These are phyloP conservation scores for Xylaria digitata DNA, from an alignment of 2,329 filamentous ascomycete genomes.

Conservation along the genomic window DNA sequence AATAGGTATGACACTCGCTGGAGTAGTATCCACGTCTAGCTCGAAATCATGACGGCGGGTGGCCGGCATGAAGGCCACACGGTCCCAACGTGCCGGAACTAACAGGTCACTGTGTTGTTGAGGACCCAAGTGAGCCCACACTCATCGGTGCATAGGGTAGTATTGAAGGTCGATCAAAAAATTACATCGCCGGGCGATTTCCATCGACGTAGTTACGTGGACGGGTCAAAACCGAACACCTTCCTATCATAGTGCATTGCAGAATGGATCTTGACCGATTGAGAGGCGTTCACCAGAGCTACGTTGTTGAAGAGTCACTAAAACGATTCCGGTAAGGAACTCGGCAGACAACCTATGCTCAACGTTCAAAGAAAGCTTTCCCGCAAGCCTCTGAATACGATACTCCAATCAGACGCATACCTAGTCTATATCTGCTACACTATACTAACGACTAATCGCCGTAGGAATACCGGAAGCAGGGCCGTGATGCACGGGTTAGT, in stretches of 20 bases:
- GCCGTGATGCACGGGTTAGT: conserved; percentile 22
- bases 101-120: conserved; percentile 21
- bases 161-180: conserved; percentile 10
- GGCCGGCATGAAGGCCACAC: conserved; percentile 9
- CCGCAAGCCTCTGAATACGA: conserved; percentile 15
- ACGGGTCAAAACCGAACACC: conserved; percentile 11
- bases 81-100: conserved; percentile 25
- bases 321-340: conserved; percentile 5
- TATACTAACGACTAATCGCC: conserved; percentile 5
- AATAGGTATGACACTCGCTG: neutral
- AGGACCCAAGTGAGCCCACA: conserved; percentile 3
- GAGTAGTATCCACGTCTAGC: neutral
- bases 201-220: neutral
- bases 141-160: neutral
- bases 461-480: conserved; percentile 24
- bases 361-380: neutral
- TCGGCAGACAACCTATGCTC: conserved; percentile 11
- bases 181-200: neutral
- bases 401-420: neutral
- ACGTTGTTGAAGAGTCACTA: conserved; percentile 1
- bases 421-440: conserved; percentile 13
- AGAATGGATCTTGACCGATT: conserved; percentile 11
- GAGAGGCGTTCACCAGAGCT: conserved; percentile 4
- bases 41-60: neutral
- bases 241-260: conserved; percentile 34